Evolutionary conservation across 2,329 filamentous ascomycete genomes (phyloP).

Genomic region (Meredithiella fracta): DNA sequence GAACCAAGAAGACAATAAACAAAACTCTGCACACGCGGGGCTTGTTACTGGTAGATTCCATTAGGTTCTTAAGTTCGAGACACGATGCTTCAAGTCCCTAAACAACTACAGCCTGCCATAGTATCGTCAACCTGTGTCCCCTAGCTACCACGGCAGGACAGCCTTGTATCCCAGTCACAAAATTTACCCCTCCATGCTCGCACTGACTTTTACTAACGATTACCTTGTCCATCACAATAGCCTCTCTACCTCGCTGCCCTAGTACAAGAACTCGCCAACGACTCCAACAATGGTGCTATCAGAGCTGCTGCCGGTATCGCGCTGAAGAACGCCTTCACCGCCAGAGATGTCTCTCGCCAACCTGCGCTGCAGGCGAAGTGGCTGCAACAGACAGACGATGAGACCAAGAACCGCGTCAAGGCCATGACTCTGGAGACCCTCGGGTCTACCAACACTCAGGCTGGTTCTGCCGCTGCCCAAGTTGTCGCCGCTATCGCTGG

Average conservation of each 20-base stretch:
- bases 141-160: background rate
- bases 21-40: background rate
- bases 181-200: background rate
- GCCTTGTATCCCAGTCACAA: background rate
- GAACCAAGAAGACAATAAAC: background rate
- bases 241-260: constrained; percentile 84
- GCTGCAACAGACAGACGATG: constrained; percentile 64
- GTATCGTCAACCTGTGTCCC: background rate
- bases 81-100: background rate
- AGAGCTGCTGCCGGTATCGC: constrained; percentile 90
- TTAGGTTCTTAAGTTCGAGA: background rate
- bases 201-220: constrained; percentile 1
- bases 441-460: constrained; percentile 59
- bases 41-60: background rate
- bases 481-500: constrained; percentile 88
- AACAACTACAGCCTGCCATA: too few relatives aligned
- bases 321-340: constrained; percentile 94
- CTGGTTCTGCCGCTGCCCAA: constrained; percentile 79
- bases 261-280: constrained; percentile 86
- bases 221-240: constrained; percentile 30
- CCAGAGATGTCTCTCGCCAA: constrained; percentile 74
- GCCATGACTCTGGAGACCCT: constrained; percentile 78
- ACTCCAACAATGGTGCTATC: constrained; percentile 64
- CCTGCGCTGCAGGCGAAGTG: constrained; percentile 88
- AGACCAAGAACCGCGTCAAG: constrained; percentile 79